These are phyloP conservation scores for Linum usitatissimum DNA, from an alignment of 345 rosid genomes.

Conservation along the genomic window DNA sequence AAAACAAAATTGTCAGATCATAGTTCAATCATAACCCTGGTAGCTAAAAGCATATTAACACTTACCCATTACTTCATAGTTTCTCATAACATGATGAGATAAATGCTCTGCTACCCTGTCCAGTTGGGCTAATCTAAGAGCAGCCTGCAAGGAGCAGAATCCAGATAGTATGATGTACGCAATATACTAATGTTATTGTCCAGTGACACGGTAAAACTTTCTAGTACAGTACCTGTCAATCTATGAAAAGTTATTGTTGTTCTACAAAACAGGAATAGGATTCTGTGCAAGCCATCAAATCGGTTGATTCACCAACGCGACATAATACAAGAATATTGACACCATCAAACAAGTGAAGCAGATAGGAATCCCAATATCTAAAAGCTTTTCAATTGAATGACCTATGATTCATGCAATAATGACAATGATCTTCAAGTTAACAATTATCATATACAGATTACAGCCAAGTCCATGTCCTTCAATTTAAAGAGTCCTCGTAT, in stretches of 20 bases:
- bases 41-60: conserved; percentile 1
- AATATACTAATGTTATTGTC: neutral
- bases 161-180: neutral
- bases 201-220: neutral
- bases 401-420: neutral
- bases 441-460: too few relatives aligned
- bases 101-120: conserved; percentile 74
- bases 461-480: neutral
- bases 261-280: neutral
- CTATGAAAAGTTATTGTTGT: neutral
- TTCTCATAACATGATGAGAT: conserved; percentile 84
- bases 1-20: neutral
- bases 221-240: neutral
- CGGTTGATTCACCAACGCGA: conserved; percentile 1
- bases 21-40: neutral
- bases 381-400: neutral
- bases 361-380: neutral
- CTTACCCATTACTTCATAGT: conserved; percentile 99
- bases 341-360: neutral
- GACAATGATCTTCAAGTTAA: neutral
- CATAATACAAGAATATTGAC: neutral
- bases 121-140: conserved; percentile 76
- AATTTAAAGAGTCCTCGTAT: neutral
- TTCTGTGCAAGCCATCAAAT: conserved; percentile 9
- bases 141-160: conserved; percentile 44